Percentiles rank a stretch among this genome's conserved stretches.
Conservation (phyloP, 1,284 basidiomycete species). For the Ustilago trichophora region DNA sequence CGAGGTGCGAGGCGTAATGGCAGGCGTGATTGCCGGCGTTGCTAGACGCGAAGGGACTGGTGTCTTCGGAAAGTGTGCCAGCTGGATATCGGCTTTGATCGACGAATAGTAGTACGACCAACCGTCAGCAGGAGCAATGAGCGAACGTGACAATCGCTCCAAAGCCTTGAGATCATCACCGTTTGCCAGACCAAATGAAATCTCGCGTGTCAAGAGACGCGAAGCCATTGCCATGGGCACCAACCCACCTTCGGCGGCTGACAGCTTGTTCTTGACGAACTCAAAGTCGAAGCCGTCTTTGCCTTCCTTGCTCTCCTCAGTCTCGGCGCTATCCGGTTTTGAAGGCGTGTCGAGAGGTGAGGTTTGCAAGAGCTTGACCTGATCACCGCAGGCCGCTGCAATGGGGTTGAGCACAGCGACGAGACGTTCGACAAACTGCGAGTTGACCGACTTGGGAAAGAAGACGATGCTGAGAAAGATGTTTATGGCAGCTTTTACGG, state of each 20-base stretch:
- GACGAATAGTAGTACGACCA: slow-evolving; percentile 72
- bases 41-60: slow-evolving; percentile 40
- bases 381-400: slow-evolving; percentile 69
- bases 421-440: slow-evolving; percentile 73
- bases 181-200: slow-evolving; percentile 74
- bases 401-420: slow-evolving; percentile 72
- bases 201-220: slow-evolving; percentile 73
- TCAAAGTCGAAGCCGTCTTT: slow-evolving; percentile 68
- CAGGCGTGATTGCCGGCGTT: slow-evolving; percentile 29
- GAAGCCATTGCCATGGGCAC: slow-evolving; percentile 72
- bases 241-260: slow-evolving; percentile 72
- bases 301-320: too few species aligned
- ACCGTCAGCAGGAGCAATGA: slow-evolving; percentile 73
- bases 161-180: slow-evolving; percentile 74
- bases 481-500: slow-evolving; percentile 73
- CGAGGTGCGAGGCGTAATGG: slow-evolving; percentile 35
- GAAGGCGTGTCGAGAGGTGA: slow-evolving; percentile 68
- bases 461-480: slow-evolving; percentile 72
- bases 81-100: slow-evolving; percentile 47
- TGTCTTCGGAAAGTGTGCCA: slow-evolving; percentile 44
- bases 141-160: slow-evolving; percentile 66
- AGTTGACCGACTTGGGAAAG: slow-evolving; percentile 76
- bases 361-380: slow-evolving; percentile 70
- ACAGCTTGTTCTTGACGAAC: slow-evolving; percentile 61
- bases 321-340: neutral